Percentiles rank a stretch among this genome's conserved stretches.
Evolutionary conservation across 73 alveolate genomes (phyloP).

Genomic region (Uronychia setigera): DNA sequence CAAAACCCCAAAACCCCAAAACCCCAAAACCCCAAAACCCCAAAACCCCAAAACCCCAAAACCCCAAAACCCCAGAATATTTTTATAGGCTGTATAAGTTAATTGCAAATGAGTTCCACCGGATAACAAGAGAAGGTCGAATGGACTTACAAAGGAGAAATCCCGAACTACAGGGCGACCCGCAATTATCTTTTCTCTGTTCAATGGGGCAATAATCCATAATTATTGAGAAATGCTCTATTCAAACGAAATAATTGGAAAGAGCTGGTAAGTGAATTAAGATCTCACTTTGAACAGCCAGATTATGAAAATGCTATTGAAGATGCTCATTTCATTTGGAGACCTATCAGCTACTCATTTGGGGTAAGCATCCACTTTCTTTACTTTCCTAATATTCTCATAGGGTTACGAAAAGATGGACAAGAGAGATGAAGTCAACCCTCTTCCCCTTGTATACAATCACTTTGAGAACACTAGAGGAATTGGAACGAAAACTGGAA

Average conservation of each 20-base stretch:
- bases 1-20: too few species aligned
- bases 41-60: too few species aligned
- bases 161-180: slow-evolving; percentile 14
- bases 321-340: slow-evolving; percentile 52
- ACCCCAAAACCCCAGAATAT: too few species aligned
- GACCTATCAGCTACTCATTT: slow-evolving; percentile 33
- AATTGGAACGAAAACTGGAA: slow-evolving; percentile 68
- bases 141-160: neutral
- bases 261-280: slow-evolving; percentile 47
- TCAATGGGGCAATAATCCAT: slow-evolving; percentile 55
- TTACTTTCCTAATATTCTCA: too few species aligned
- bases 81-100: too few species aligned
- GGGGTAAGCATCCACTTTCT: slow-evolving; percentile 15
- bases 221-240: slow-evolving; percentile 52
- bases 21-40: too few species aligned
- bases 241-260: slow-evolving; percentile 54
- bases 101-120: too few species aligned
- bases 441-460: slow-evolving; percentile 53
- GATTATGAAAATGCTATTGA: slow-evolving; percentile 20
- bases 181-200: neutral
- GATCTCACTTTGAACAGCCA: slow-evolving; percentile 15
- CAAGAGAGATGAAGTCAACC: slow-evolving; percentile 30
- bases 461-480: slow-evolving; percentile 72
- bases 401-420: slow-evolving; percentile 48
- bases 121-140: slow-evolving; percentile 5